Evolutionary conservation across 441 rosid species (phyloP), one percentile per base, ranked within the genome.

Genomic region (Gossypium aridum): DNA sequence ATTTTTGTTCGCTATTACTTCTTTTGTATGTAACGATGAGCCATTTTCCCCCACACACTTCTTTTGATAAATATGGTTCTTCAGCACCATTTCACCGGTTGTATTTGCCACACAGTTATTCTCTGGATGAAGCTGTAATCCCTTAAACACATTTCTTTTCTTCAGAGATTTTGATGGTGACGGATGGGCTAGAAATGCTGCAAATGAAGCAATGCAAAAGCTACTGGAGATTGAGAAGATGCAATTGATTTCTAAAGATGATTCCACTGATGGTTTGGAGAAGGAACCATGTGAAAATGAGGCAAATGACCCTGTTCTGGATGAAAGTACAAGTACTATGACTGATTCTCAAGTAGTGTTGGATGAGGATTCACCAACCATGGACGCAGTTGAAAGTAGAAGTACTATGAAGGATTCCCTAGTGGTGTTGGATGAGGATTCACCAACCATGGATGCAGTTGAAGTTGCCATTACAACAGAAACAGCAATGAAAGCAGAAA

Each of bases 151-250:
- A 4, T 34, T 14, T 69, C 60, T 16, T 43, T 5, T 72, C 34
- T 39, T 31, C 84, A 89, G 93, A 72, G 79, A 80, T 78, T 53
- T 54, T 37, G 63, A 76, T 0, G 43, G 63, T 34, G 79, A 75
- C 70, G 81, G 56, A 49, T 81, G 90, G 85, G 85, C 86, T 51
- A 70, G 51, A 60, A 72, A 54, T 43, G 87, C 83, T 7, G 88
- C 88, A 43, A 68, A 53, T 37, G 80, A 84, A 78, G 87, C 87
- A 31, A 77, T 84, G n/a, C 74, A 81, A 71, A 84, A 65, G 82
- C 78, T 87, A 66, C 62, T 83, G 43, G 83, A 76, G 78, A 78
- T 83, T 0, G 80, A 81, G 77, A 75, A 75, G 77, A 73, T 12
- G 26, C 72, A 70, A 61, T 65, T 47, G 49, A 70, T 16, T 64